phyloP scores from a whole-genome alignment of 805 yeast genomes.

The Candida boidinii region DNA sequence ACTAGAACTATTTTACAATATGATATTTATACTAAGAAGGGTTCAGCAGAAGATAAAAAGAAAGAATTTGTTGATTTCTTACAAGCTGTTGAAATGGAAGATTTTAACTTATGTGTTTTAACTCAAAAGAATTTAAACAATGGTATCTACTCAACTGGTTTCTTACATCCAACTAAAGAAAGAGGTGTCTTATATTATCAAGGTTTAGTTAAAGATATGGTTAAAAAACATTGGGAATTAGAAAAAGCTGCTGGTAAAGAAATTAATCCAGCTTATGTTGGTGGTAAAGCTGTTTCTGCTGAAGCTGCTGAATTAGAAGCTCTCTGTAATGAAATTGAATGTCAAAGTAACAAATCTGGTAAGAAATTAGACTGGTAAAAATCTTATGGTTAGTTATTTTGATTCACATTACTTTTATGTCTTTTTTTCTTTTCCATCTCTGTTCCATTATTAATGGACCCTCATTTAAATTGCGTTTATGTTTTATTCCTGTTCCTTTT shows the following conservation, averaged over 20 bases:
- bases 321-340: constrained; percentile 42
- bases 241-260: constrained; percentile 38
- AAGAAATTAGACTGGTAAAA: constrained; percentile 20
- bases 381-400: background rate
- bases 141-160: constrained; percentile 52
- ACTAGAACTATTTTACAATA: constrained; percentile 49
- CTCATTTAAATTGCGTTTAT: no score
- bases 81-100: constrained; percentile 55
- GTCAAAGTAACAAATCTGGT: constrained; percentile 34
- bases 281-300: constrained; percentile 28
- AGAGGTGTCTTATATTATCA: constrained; percentile 52
- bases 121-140: constrained; percentile 56
- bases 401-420: background rate
- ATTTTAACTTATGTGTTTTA: constrained; percentile 48
- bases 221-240: constrained; percentile 38
- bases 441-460: no score
- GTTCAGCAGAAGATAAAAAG: constrained; percentile 40
- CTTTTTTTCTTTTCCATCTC: background rate
- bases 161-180: constrained; percentile 50
- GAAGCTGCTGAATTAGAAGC: constrained; percentile 42
- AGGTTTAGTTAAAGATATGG: constrained; percentile 47
- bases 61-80: constrained; percentile 57
- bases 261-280: constrained; percentile 44
- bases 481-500: no score
- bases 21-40: constrained; percentile 55